Evolutionary conservation across 1,139 yeast species (phyloP).

Genomic region (Suhomyces bokatorum): DNA sequence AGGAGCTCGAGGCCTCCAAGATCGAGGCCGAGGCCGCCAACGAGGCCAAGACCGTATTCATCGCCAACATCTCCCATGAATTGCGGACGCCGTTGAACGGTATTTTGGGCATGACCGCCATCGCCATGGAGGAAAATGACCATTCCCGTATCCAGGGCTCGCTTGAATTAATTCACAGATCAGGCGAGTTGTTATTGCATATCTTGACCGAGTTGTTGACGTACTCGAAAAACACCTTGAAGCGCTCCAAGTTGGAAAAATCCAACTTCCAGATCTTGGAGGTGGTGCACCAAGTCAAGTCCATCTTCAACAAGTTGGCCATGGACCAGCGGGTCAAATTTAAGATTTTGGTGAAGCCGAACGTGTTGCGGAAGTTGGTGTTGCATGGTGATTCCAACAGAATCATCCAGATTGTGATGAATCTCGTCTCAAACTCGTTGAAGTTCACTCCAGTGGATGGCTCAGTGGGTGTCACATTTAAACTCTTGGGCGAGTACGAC

Average conservation of each 20-base stretch:
- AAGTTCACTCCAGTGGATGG: constrained; percentile 92
- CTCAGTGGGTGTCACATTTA: constrained; percentile 65
- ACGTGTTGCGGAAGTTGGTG: constrained; percentile 58
- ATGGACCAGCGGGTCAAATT: constrained; percentile 71
- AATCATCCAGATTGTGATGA: constrained; percentile 84
- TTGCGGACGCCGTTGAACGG: constrained; percentile 94
- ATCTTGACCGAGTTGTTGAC: constrained; percentile 86
- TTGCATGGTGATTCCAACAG: constrained; percentile 84
- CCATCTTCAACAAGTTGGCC: constrained; percentile 86
- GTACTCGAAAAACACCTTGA: constrained; percentile 86
- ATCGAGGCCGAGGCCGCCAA: constrained; percentile 91
- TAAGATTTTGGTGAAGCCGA: constrained; percentile 59
- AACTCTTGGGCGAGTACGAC: constrained; percentile 73
- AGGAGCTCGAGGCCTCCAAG: constrained; percentile 84
- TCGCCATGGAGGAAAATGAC: constrained; percentile 84
- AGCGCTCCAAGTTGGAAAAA: constrained; percentile 79
- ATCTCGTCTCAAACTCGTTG: constrained; percentile 80
- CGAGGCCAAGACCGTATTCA: constrained; percentile 91
- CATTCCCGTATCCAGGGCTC: constrained; percentile 61
- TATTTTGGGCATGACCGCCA: constrained; percentile 92
- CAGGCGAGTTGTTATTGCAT: constrained; percentile 84
- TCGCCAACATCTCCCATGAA: constrained; percentile 95
- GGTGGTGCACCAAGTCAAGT: constrained; percentile 78
- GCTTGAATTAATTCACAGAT: constrained; percentile 75
- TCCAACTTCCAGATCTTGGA: constrained; percentile 74